Evolutionary conservation across 2,329 filamentous ascomycete species (phyloP), one percentile per base, ranked within the genome.

Genomic region (Ophiocordyceps camponoti-floridani): DNA sequence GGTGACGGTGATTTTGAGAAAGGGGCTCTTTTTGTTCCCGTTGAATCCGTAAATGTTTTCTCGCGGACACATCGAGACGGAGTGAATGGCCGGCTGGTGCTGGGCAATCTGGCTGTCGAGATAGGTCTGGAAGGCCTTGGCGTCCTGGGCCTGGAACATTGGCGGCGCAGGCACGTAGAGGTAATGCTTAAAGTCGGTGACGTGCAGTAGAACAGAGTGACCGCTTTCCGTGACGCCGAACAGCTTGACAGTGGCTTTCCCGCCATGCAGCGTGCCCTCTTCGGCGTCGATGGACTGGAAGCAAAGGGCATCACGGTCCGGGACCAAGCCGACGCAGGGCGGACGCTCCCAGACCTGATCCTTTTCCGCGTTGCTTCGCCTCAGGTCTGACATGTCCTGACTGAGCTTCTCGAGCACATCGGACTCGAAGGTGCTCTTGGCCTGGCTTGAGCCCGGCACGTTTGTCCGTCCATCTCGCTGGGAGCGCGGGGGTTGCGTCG

Each of bases 261-360:
- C 85, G 43, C 84, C 84, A 58, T 81, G 68, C 2, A 95, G 62
- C 4, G 78, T 83, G 18, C 91, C 89, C 60, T 98, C 89, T 58
- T 96, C 88, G 1, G 79, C 82, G 56, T 98, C 93, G 52, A 98
- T 98, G 56, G 93, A 83, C 64, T 98, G 91, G 57, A 98, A 96
- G 51, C 75, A 78, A n/a, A 98, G 68, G 51, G 66, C 79, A 50
- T 91, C 77, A 33, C 65, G 76, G 44, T 72, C 58, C 9, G 79
- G 70, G 47, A 64, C 52, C 47, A 75, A 76, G 45, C 66, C 60
- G n/a, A 58, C 60, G 4, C 75, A 65, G 0, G 71, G 68, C 6
- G 74, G 74, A 1, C 74, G 69, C 42, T 82, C 79, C 93, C 91
- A 98, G 58, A 85, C 74, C 62, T 98, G 91, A 59, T 96, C 89